Base-by-base conservation (phyloP, 202 grass and related monocot genomes). In the Schoenoplectus triqueter region DNA sequence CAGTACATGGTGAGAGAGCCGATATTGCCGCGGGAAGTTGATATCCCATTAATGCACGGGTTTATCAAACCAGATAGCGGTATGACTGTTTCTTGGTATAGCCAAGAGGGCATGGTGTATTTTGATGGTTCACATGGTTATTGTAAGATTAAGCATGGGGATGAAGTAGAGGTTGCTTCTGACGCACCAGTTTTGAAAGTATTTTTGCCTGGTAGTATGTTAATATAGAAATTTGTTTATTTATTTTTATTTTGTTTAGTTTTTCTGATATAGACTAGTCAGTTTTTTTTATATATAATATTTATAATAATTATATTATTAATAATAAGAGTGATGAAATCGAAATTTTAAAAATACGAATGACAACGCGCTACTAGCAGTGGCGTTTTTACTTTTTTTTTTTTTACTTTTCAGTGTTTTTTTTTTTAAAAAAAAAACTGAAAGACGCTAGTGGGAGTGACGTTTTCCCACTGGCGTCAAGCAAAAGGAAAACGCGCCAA, bases 1-100 rank as follows among this genome's bases (percentile, higher is more conserved):
- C 95, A 98, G 54, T 98, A 93, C 79, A 98, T 98, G 89, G 92
- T 93, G 86, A 92, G 95, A 85, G 95, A 98, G 76, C 95, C 91
- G 14, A 95, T 98, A 70, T 86, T 31, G 1, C 86, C 89, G 46
- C 84, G 48, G 10, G 83, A 85, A 68, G 80, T 69, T 0, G 92
- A 92, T 62, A 84, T 69, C 64, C 85, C 86, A 66, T 80, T 92
- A 77, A 84, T 98, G 78, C 95, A 92, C 73, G 89, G 90, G 15
- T 90, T 95, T 76, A 64, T 98, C 70, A 93, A 92, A 85, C 86
- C 87, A 73, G 85, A 69, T 6, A 80, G 92, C 69, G 59, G 75
- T 13, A 88, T 95, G 66, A 59, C 80, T 84, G 41, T 93, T 49
- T 88, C 81, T 70, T 98, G 95, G 95, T 92, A 93, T 81, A 89